Conservation (phyloP, 1,139 yeast species). For the Yamadazyma conglobata region DNA sequence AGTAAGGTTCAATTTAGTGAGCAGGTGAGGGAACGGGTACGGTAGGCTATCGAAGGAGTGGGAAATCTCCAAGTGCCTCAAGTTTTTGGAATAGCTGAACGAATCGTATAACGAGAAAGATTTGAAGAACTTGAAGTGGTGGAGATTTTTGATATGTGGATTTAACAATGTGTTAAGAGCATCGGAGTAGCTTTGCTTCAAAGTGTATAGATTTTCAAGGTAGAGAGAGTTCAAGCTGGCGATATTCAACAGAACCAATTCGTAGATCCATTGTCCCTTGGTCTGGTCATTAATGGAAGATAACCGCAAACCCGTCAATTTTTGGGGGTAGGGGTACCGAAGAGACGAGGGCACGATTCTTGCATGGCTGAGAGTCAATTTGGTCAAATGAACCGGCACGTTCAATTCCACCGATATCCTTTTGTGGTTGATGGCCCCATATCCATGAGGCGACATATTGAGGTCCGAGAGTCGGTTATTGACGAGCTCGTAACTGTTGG, state of each 20-base stretch:
- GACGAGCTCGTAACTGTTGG: background rate
- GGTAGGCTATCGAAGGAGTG: background rate
- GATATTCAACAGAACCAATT: slow-evolving; percentile 1
- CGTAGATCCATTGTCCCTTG: slow-evolving; percentile 11
- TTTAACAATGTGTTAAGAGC: background rate
- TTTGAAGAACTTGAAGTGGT: background rate
- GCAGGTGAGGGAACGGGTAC: background rate
- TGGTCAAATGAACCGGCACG: slow-evolving; percentile 15
- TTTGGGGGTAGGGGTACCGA: slow-evolving; percentile 12
- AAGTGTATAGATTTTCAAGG: slow-evolving; percentile 3
- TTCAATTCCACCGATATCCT: background rate
- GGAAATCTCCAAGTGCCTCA: background rate
- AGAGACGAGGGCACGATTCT: slow-evolving; percentile 11
- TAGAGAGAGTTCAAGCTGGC: slow-evolving; percentile 3
- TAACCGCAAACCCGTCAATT: slow-evolving; percentile 11
- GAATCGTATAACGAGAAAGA: background rate
- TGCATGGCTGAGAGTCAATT: slow-evolving; percentile 18
- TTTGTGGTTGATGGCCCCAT: slow-evolving; percentile 5
- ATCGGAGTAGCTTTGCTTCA: slow-evolving; percentile 1
- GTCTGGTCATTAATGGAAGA: slow-evolving; percentile 16
- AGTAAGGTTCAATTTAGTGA: slow-evolving; percentile 3
- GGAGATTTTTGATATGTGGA: background rate
- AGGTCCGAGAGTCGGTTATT: background rate
- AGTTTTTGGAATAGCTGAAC: background rate
- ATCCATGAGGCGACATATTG: slow-evolving; percentile 3